Base-by-base conservation (phyloP, 2,329 filamentous ascomycete genomes). In the Stachybotrys elegans region DNA sequence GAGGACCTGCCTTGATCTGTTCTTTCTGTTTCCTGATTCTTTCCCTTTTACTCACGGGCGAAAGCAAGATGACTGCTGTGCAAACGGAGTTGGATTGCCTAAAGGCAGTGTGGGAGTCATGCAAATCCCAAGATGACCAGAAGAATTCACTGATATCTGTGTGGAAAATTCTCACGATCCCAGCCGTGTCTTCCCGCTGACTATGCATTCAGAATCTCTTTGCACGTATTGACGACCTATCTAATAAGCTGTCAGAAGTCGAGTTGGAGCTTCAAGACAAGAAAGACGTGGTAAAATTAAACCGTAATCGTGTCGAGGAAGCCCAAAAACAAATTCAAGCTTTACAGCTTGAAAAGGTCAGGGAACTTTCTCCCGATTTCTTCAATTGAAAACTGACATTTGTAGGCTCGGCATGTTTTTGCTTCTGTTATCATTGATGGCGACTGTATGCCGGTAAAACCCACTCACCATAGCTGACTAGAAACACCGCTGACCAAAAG, bases 341-440 rank as follows among this genome's bases (percentile, higher is more conserved):
- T 34, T 34, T 34, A 16, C 3, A 34, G 19, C 9, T 34, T 16
- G 31, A 34, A 34, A 34, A 34, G 31, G 31, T 34, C 3, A 4
- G 31, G 19, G 31, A 17, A 16, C n/a, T 5, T 16, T 3, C 31
- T 17, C 31, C n/a, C 8, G 4, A 34, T 34, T 9, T 34, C 2
- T 34, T 34, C n/a, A 34, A 34, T 9, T 16, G 19, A 34, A 17
- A n/a, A 40, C 22, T 45, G 12, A 42, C 22, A 11, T 22, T 8
- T 9, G 12, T 23, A 57, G 57, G 48, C 49, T 34, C 48, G 47
- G 13, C 46, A 56, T 16, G 47, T 38, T 45, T 67, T 59, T 51
- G 58, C 57, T 43, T 58, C 57, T 9, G 62, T 67, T 34, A 44
- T 69, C 14, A 57, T 68, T 43, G 66, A 68, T 48, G 66, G 66